Evolutionary conservation across 2,329 filamentous ascomycete genomes (phyloP).

Genomic region (Rutstroemia sp.): DNA sequence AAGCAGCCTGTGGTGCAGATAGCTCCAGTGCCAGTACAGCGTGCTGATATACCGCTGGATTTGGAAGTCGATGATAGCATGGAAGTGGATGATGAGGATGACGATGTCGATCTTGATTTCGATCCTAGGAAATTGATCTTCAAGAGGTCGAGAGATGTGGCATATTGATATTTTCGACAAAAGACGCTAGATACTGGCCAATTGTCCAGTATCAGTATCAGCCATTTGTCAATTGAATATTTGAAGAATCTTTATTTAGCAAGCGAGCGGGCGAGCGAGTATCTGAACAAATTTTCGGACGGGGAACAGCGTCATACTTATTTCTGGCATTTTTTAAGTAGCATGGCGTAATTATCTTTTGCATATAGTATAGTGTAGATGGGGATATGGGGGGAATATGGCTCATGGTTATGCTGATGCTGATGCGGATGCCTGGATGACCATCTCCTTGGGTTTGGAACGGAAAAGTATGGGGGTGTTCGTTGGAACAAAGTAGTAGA

Average conservation of each 20-base stretch:
- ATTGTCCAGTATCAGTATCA: too few species aligned
- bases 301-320: neutral
- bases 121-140: conserved; percentile 22
- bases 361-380: too few species aligned
- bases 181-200: too few species aligned
- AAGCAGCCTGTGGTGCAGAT: neutral
- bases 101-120: conserved; percentile 8
- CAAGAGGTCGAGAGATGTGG: conserved; percentile 22
- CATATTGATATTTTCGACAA: neutral
- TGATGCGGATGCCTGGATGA: too few species aligned
- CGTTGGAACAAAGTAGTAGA: neutral
- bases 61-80: conserved; percentile 21
- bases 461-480: neutral
- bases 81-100: conserved; percentile 24
- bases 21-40: neutral
- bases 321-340: neutral
- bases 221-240: neutral
- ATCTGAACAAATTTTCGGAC: neutral
- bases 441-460: neutral
- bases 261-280: neutral
- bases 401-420: too few species aligned
- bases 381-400: too few species aligned
- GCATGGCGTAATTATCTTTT: neutral
- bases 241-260: neutral
- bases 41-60: neutral